Base-by-base conservation (phyloP, 2,329 filamentous ascomycete genomes). In the Simplicillium aogashimaense region DNA sequence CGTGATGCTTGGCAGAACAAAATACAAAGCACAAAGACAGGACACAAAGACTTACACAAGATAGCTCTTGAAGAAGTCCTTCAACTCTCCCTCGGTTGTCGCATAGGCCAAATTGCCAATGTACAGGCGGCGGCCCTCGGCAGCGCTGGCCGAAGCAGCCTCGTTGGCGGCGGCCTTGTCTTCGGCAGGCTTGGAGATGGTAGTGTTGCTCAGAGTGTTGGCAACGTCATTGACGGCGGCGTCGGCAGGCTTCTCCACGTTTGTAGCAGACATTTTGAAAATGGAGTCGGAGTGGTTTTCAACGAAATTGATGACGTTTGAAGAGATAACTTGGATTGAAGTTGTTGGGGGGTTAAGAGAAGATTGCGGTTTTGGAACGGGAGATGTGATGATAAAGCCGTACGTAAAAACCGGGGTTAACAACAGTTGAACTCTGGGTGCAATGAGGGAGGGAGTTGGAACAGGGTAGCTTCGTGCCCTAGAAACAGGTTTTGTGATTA, bases 61-160 rank as follows among this genome's bases (percentile, higher is more conserved):
- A 78, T 95, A 97, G 70, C 83, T 86, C 78, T 92, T 90, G 84
- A 98, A 98, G 80, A 98, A 98, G 59, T 92, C 86, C 78, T 94
- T 95, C 79, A 98, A 87, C 83, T 95, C 88, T 83, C 86, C 92
- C 86, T 97, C 92, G 68, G 88, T 95, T 82, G 92, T 97, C 83
- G 90, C 89, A 70, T 98, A 98, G 61, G 92, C 92, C 81, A 98
- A 86, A 78, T 98, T 98, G 77, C 92, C 92, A 76, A 98, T 97
- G 76, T 98, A 98, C 60, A 98, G 84, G 74, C 92, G 87, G 76
- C 92, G 87, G 68, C 92, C 90, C 78, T 98, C 92, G 69, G 90
- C 89, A 68, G 92, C 92, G 74, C 88, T 95, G 71, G 88, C 87
- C 67, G 92, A 83, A 63, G 92, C 88, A 66, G 89, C 88, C 67